Evolutionary conservation across 2,329 filamentous ascomycete species (phyloP), one percentile per base, ranked within the genome.

Genomic region (Neopestalotiopsis sp.): DNA sequence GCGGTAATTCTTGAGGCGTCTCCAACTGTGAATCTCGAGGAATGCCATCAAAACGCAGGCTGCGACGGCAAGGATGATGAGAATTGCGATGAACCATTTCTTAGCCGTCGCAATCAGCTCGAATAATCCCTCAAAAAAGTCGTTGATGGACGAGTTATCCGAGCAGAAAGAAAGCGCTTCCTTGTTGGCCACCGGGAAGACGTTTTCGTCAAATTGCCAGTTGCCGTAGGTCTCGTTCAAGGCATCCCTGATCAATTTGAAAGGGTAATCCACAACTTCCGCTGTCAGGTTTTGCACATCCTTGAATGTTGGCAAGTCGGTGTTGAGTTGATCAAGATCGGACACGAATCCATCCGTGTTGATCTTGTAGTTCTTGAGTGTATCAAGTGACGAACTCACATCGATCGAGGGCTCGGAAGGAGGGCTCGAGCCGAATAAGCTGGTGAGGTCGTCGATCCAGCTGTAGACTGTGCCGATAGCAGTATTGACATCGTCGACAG

Each of bases 121-220:
- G 65, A 89, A 89, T 1, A 98, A 84, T 13, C 85, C 85, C 68
- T 91, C 84, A 80, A 99, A 99, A 84, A 98, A 98, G 72, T 90
- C 85, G 76, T 91, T 90, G 80, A 99, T 92, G 40, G 88, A 90
- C 72, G 93, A 88, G 81, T 96, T 94, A 77, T 94, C 90, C 57
- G 94, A 94, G 84, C 96, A 99, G 83, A 99, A 98, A 0, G 88
- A 91, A 66, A 99, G 85, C 49, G 90, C 84, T 79, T 97, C 88
- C 83, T 97, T 97, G 74, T 91, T 83, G 1, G 96, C 94, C 2
- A 97, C 87, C 0, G 95, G 94, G 74, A 99, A 95, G 10, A 92
- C 81, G 13, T 89, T 88, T 17, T 90, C 86, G 77, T 98, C 90
- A 78, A 98, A 97, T 40, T 85, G 86, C 84, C 94, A 98, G 71